Percentiles rank a stretch among this genome's conserved stretches.
Conservation (phyloP, 2,329 filamentous ascomycete genomes). For the Fusarium penzigii region DNA sequence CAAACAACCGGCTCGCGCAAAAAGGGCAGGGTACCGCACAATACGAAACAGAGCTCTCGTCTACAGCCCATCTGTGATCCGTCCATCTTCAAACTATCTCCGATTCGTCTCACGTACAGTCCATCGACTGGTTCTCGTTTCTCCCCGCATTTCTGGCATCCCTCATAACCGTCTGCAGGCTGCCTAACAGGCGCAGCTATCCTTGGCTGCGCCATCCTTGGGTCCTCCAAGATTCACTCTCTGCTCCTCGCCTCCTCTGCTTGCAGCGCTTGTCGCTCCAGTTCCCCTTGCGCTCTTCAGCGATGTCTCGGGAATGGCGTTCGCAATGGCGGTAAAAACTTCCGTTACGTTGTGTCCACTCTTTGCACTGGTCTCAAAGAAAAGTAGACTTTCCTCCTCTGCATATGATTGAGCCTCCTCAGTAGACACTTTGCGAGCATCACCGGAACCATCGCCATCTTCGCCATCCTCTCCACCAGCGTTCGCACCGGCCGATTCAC, state of each 20-base stretch:
- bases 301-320: conserved; percentile 95
- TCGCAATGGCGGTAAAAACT: conserved; percentile 97
- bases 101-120: no score
- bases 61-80: no score
- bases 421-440: conserved; percentile 86
- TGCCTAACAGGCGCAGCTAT: conserved; percentile 81
- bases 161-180: neutral
- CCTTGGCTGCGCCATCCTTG: conserved; percentile 75
- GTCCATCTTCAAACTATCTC: no score
- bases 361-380: conserved; percentile 98
- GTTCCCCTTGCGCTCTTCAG: conserved; percentile 84
- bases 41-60: conserved; percentile 22
- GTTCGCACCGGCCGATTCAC: conserved; percentile 49
- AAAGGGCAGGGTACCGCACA: conserved; percentile 30
- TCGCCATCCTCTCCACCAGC: conserved; percentile 49
- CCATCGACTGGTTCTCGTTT: neutral
- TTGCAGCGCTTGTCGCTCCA: conserved; percentile 61
- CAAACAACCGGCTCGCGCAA: conserved; percentile 28
- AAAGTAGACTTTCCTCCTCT: conserved; percentile 89
- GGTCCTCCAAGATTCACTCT: conserved; percentile 81
- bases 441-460: conserved; percentile 63
- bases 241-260: conserved; percentile 65
- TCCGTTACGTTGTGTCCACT: conserved; percentile 91
- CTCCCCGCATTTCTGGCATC: conserved; percentile 9
- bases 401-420: conserved; percentile 91